A percentile compares a stretch with the other conserved stretches of the same genome.
Evolutionary conservation across 257 asterid genomes (phyloP).

Genomic region (Capsicum baccatum): DNA sequence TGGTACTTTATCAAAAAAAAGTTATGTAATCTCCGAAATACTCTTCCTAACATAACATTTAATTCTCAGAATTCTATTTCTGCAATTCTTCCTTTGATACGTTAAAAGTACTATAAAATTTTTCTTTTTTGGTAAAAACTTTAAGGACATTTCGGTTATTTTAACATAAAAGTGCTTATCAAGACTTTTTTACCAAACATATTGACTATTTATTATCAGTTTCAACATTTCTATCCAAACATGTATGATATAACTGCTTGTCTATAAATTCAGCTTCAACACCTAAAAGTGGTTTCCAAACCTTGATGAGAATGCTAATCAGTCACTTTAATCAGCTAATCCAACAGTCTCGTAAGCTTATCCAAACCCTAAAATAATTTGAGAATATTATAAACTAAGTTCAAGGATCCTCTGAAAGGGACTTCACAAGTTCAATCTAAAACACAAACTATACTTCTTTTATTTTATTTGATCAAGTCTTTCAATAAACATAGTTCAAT

Average conservation of each 20-base stretch:
- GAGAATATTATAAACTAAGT: not conserved
- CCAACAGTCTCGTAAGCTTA: not conserved
- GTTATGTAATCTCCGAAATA: not conserved
- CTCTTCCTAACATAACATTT: not conserved
- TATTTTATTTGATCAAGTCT: not conserved
- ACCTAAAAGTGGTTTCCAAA: not conserved
- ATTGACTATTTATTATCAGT: not conserved
- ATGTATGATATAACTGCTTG: not conserved
- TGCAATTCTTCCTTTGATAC: not conserved
- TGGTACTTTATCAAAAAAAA: too few relatives aligned
- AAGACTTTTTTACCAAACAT: not conserved
- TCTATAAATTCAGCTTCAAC: not conserved
- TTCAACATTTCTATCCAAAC: not conserved
- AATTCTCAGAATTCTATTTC: not conserved
- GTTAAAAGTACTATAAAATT: not conserved
- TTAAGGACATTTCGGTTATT: not conserved
- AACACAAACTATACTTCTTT: not conserved
- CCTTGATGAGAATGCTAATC: not conserved
- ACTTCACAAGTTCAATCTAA: not conserved
- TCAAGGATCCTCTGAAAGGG: not conserved
- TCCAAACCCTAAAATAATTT: not conserved
- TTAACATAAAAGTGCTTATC: not conserved
- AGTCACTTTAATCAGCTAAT: not conserved
- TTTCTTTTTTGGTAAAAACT: not conserved
- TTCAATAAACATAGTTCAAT: not conserved